Base-by-base conservation (phyloP, 2,329 filamentous ascomycete genomes). In the Septoria petroselini region DNA sequence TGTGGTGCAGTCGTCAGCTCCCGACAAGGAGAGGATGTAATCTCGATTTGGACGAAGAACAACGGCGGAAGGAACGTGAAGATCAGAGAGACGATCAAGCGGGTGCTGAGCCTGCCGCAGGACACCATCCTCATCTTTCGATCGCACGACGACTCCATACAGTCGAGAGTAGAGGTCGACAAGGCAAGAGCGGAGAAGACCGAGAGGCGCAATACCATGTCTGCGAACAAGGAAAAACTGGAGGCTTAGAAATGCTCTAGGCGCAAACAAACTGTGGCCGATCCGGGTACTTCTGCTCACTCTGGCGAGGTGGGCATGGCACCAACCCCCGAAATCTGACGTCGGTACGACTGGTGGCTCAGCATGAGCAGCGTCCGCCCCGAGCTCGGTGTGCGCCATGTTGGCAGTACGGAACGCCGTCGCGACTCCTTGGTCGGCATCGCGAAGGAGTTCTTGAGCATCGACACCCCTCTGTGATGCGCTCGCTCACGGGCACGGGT, bases 21-120 rank as follows among this genome's bases (percentile, higher is more conserved):
- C 57, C 81, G 93, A 55, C 95, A 91, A 65, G 91, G 91, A 35
- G 93, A 98, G 73, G 93, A 98, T 67, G 94, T 97, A 55, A 79
- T 98, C 70, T 96, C 90, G 73, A 90, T 98, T 67, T 98, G 93
- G 93, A 95, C 91, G 48, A 87, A 90, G 70, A 93, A 88, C 63
- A 88, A 95, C 65, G 91, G 90, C 37, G 89, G 90, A 56, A 84
- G 89, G 64, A 94, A 96, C 70, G 86, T 97, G 62, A 96, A 95
- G 76, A 95, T 98, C 65, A 85, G 91, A 86, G 91, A 98, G 74
- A 95, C 86, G 27, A 90, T 97, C 79, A 95, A 94, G 73, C 86
- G 89, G 57, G 79, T 94, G 58, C 82, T 98, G 49, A 81, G 82
- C 59, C 88, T 96, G 67, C 91, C 91, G 1, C 73, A 82, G 37